A percentile compares a stretch with the other conserved stretches of the same genome.
These are phyloP conservation scores for Floccularia luteovirens DNA, from an alignment of 768 basidiomycete genomes.

Conservation along the genomic window DNA sequence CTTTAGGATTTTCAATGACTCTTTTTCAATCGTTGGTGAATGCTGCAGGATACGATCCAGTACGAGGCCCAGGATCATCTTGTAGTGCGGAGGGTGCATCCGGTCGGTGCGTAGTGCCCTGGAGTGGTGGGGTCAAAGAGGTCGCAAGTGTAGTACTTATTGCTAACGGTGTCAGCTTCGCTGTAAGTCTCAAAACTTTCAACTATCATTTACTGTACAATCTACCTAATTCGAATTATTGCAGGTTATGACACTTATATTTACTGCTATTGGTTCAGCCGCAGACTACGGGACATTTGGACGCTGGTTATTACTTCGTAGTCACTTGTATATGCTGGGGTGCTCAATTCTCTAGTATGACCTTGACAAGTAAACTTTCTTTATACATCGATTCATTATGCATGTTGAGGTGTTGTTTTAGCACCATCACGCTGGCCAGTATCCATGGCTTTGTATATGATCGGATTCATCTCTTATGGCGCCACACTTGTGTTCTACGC, in stretches of 20 bases:
- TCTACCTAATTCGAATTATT: not conserved
- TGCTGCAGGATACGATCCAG: constrained; percentile 69
- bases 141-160: constrained; percentile 74
- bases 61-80: constrained; percentile 60
- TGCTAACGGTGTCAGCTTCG: constrained; percentile 71
- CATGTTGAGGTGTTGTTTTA: constrained; percentile 17
- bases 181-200: constrained; percentile 46
- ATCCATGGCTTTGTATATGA: constrained; percentile 74
- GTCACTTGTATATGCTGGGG: constrained; percentile 75
- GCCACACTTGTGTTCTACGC: constrained; percentile 79
- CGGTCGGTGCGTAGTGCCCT: constrained; percentile 72
- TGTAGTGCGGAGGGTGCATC: constrained; percentile 52
- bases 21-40: constrained; percentile 67
- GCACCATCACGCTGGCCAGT: constrained; percentile 64
- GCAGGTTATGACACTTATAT: constrained; percentile 71
- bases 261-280: constrained; percentile 72
- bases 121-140: constrained; percentile 65
- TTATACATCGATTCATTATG: not conserved
- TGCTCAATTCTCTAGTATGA: constrained; percentile 72
- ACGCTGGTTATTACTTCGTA: constrained; percentile 65
- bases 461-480: constrained; percentile 73
- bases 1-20: constrained; percentile 62
- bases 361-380: constrained; percentile 51
- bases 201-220: no score
- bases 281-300: constrained; percentile 75